Evolutionary conservation across 139 green algal genomes (phyloP).

Genomic region (Nannochloris sp.): DNA sequence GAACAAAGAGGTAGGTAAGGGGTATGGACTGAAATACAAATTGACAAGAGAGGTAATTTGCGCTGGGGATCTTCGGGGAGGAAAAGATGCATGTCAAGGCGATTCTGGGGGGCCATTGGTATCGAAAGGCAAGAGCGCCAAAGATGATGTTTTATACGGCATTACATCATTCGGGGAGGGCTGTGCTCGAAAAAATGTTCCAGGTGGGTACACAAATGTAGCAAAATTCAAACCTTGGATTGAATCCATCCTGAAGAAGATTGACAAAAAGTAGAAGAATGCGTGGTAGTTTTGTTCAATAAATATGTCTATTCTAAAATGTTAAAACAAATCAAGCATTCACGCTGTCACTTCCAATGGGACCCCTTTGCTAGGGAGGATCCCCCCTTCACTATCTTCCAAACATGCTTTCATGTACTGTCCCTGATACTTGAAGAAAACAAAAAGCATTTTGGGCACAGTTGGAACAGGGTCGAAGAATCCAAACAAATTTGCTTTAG

Average conservation of each 20-base stretch:
- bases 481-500: slow-evolving; percentile 42
- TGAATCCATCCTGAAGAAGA: not conserved
- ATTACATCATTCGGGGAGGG: slow-evolving; percentile 13
- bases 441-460: slow-evolving; percentile 29
- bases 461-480: slow-evolving; percentile 41
- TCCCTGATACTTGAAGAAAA: slow-evolving; percentile 22
- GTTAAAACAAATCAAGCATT: not conserved
- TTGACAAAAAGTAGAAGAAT: slow-evolving; percentile 6
- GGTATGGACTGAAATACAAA: slow-evolving; percentile 1
- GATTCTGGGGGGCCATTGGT: slow-evolving; percentile 10
- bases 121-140: not conserved
- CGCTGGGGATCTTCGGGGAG: slow-evolving; percentile 2
- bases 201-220: slow-evolving; percentile 9
- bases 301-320: not conserved
- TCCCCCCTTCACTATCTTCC: slow-evolving; percentile 8
- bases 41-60: slow-evolving; percentile 1
- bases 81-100: slow-evolving; percentile 5
- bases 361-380: not conserved
- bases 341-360: not conserved
- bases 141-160: slow-evolving; percentile 11
- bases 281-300: not conserved
- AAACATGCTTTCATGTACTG: slow-evolving; percentile 2
- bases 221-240: slow-evolving; percentile 5
- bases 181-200: slow-evolving; percentile 11
- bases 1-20: not conserved